Percentiles rank a stretch among this genome's conserved stretches.
These are phyloP conservation scores for Suillus ampliporus DNA, from an alignment of 768 basidiomycete species.

Conservation along the genomic window DNA sequence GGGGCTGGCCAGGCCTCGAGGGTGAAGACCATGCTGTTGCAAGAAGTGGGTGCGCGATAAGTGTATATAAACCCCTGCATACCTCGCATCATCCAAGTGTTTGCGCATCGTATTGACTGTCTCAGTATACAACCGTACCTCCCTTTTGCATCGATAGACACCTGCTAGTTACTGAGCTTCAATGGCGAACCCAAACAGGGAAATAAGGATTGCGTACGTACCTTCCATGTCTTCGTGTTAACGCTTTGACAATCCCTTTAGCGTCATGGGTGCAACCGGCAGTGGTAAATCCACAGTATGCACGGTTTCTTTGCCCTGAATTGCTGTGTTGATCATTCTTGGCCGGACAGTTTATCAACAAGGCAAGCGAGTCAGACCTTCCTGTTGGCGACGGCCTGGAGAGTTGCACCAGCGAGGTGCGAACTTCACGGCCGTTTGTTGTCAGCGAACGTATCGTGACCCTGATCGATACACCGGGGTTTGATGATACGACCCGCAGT, in stretches of 20 bases:
- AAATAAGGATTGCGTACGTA: constrained; percentile 40
- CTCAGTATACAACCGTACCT: neutral
- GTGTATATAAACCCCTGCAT: constrained; percentile 4
- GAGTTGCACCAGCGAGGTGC: constrained; percentile 51
- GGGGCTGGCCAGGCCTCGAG: neutral
- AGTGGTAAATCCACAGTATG: constrained; percentile 43
- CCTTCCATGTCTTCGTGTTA: neutral
- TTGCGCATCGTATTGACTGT: neutral
- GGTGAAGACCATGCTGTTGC: constrained; percentile 11
- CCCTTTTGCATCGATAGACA: neutral
- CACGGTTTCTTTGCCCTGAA: neutral
- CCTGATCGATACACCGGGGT: constrained; percentile 60
- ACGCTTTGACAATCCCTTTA: constrained; percentile 11
- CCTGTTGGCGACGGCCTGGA: constrained; percentile 44
- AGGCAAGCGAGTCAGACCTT: constrained; percentile 47
- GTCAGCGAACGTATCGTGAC: constrained; percentile 45
- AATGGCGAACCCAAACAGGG: constrained; percentile 34
- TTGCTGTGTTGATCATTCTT: neutral
- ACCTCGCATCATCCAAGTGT: neutral
- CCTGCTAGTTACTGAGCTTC: neutral
- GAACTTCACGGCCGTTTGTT: constrained; percentile 43
- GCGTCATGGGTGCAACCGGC: constrained; percentile 41
- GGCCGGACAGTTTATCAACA: constrained; percentile 51
- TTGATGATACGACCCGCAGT: constrained; percentile 51
- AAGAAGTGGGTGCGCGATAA: constrained; percentile 9